phyloP scores from a whole-genome alignment of 75 land plant genomes.

The Gnetum montanum region DNA sequence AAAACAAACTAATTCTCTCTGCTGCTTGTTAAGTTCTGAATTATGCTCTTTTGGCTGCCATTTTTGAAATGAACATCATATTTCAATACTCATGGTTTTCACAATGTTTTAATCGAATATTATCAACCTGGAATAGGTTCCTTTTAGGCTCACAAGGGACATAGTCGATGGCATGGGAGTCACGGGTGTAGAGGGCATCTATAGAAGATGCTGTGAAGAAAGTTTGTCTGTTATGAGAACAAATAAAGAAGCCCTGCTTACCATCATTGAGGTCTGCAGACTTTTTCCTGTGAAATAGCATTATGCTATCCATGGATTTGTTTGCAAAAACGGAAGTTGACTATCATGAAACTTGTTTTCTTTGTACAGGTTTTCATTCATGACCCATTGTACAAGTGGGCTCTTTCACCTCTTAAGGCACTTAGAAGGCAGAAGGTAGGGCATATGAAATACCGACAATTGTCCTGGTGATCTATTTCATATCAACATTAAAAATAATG shows the following conservation, averaged over 20 bases:
- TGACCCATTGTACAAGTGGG: constrained; percentile 98
- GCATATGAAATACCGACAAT: neutral
- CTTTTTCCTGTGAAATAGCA: too few relatives aligned
- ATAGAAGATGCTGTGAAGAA: constrained; percentile 94
- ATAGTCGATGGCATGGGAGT: constrained; percentile 98
- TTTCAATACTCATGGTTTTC: too few relatives aligned
- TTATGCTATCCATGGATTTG: too few relatives aligned
- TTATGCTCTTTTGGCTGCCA: too few relatives aligned
- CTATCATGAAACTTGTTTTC: neutral
- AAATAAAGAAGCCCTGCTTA: constrained; percentile 96
- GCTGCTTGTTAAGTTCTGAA: neutral
- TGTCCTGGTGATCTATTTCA: neutral
- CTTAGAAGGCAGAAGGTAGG: constrained; percentile 87
- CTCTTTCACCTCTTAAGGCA: constrained; percentile 95
- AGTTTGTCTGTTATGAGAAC: constrained; percentile 89
- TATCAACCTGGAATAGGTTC: constrained; percentile 46
- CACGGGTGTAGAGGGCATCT: constrained; percentile 97
- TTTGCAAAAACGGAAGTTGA: neutral
- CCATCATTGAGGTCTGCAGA: constrained; percentile 74
- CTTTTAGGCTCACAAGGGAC: constrained; percentile 93
- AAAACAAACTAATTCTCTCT: too few relatives aligned
- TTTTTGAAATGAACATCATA: too few relatives aligned
- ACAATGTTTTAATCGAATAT: too few relatives aligned
- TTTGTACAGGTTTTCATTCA: constrained; percentile 86
- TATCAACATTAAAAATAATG: neutral